These are phyloP conservation scores for Candolleomyces aberdarensis DNA, from an alignment of 768 basidiomycete genomes.

Conservation along the genomic window DNA sequence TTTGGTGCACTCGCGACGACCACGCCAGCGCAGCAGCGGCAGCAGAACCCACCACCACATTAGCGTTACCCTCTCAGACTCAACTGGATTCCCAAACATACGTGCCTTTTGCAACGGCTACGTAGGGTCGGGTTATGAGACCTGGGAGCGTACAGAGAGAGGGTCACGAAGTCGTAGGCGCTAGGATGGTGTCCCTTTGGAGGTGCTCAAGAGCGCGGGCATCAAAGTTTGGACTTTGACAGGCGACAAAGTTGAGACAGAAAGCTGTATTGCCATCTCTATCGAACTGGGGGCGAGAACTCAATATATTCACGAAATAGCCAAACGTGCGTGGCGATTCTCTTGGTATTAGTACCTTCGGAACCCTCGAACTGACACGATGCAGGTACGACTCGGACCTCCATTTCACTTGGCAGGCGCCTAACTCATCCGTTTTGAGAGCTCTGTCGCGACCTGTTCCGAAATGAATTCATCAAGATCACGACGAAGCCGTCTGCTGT, in stretches of 20 bases:
- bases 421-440: conserved; percentile 26
- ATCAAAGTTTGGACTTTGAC: conserved; percentile 99
- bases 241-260: conserved; percentile 98
- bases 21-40: too few relatives aligned
- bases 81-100: too few relatives aligned
- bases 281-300: conserved; percentile 94
- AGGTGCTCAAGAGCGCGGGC: conserved; percentile 90
- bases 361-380: conserved; percentile 1
- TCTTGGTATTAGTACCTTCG: not conserved
- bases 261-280: conserved; percentile 95
- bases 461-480: conserved; percentile 93
- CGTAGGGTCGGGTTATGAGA: too few relatives aligned
- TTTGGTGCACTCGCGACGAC: too few relatives aligned
- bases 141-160: too few relatives aligned
- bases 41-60: too few relatives aligned
- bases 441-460: conserved; percentile 89
- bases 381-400: conserved; percentile 56
- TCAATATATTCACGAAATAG: conserved; percentile 96
- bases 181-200: conserved; percentile 92
- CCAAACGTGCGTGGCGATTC: conserved; percentile 64
- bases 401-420: not conserved
- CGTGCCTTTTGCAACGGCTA: too few relatives aligned
- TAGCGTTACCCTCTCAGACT: too few relatives aligned
- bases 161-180: too few relatives aligned
- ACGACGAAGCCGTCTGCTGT: conserved; percentile 95